Percentiles rank a stretch among this genome's conserved stretches.
Evolutionary conservation across 1,139 yeast genomes (phyloP).

Genomic region (Candida sojae): DNA sequence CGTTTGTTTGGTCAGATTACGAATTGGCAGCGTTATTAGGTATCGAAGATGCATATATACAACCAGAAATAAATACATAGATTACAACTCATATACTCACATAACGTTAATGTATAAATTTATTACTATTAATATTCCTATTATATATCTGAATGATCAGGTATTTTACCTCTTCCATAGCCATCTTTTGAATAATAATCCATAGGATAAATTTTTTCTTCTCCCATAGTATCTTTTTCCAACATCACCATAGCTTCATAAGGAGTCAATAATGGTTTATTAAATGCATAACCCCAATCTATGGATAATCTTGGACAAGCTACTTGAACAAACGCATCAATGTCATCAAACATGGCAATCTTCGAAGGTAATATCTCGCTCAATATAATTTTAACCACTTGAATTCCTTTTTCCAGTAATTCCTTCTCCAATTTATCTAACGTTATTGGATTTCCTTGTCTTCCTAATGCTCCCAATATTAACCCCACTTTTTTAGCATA

Average conservation of each 20-base stretch:
- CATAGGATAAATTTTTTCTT: conserved; percentile 80
- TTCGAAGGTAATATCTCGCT: conserved; percentile 95
- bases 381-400: conserved; percentile 77
- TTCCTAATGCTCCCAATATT: conserved; percentile 91
- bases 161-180: conserved; percentile 85
- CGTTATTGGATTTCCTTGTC: conserved; percentile 90
- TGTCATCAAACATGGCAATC: conserved; percentile 88
- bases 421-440: conserved; percentile 61
- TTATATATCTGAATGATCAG: conserved; percentile 29
- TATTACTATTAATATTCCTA: too few species aligned
- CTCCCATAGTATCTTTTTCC: conserved; percentile 71
- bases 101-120: too few species aligned
- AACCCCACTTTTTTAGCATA: conserved; percentile 74
- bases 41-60: conserved; percentile 39
- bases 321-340: conserved; percentile 94
- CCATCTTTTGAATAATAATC: conserved; percentile 91
- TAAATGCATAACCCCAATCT: conserved; percentile 99
- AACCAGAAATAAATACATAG: conserved; percentile 4
- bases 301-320: conserved; percentile 96
- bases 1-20: conserved; percentile 52
- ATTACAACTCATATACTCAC: background rate
- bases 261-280: conserved; percentile 89
- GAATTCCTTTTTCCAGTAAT: conserved; percentile 55
- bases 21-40: conserved; percentile 71
- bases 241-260: conserved; percentile 94